These are phyloP conservation scores for Aplosporella prunicola DNA, from an alignment of 2,329 filamentous ascomycete genomes.

Conservation along the genomic window DNA sequence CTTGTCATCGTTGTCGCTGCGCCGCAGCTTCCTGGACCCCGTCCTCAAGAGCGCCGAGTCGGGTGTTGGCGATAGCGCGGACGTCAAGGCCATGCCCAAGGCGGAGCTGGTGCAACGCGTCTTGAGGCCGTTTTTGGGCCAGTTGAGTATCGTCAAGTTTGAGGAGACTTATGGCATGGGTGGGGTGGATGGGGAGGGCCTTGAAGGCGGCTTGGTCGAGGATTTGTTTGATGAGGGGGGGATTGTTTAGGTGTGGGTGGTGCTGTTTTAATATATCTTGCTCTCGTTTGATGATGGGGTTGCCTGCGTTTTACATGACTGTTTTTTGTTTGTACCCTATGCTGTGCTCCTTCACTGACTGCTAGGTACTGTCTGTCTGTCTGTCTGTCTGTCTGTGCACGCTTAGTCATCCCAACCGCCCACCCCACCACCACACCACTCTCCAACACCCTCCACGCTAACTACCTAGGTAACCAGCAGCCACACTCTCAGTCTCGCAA, in stretches of 20 bases:
- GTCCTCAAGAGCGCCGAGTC: conserved; percentile 20
- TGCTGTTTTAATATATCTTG: not conserved
- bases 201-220: conserved; percentile 53
- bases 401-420: no score
- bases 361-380: no score
- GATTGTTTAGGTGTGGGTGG: conserved; percentile 1
- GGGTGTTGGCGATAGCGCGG: conserved; percentile 39
- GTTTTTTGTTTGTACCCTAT: no score
- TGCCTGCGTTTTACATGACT: no score
- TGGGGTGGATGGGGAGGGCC: conserved; percentile 54
- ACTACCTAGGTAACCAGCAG: no score
- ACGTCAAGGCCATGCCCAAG: conserved; percentile 44
- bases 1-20: not conserved
- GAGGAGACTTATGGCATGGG: conserved; percentile 87
- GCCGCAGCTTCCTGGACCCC: conserved; percentile 33
- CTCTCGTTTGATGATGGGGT: no score
- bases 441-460: no score
- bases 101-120: conserved; percentile 64
- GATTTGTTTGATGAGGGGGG: conserved; percentile 65
- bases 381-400: no score
- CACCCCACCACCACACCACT: no score
- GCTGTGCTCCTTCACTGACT: no score
- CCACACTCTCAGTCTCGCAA: no score
- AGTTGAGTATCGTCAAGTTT: conserved; percentile 87
- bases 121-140: conserved; percentile 78